These are phyloP conservation scores for Pseudogymnoascus pannorum DNA, from an alignment of 2,329 filamentous ascomycete species.

Conservation along the genomic window DNA sequence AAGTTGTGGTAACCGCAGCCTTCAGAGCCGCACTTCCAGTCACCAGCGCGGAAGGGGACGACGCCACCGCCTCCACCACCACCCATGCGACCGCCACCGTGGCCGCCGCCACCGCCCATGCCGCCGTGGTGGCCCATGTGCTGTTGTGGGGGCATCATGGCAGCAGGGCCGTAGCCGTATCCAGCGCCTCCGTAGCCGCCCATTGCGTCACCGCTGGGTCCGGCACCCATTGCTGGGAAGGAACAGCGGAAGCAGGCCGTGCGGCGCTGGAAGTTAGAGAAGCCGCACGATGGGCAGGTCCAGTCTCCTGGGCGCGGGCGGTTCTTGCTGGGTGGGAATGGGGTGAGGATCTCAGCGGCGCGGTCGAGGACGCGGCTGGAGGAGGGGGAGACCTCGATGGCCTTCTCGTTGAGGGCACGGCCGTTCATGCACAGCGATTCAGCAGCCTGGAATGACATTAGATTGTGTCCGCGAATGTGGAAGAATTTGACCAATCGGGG, in stretches of 20 bases:
- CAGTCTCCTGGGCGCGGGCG: constrained; percentile 93
- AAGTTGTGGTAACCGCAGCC: constrained; percentile 99
- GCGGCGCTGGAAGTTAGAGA: constrained; percentile 98
- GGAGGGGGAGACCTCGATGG: constrained; percentile 95
- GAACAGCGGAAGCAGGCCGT: constrained; percentile 99
- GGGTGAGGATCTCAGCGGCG: constrained; percentile 89
- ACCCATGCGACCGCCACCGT: constrained; percentile 53
- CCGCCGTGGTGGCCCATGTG: constrained; percentile 60
- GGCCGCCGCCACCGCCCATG: constrained; percentile 39
- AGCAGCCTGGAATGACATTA: constrained; percentile 59
- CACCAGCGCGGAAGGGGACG: constrained; percentile 94
- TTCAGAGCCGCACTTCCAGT: constrained; percentile 98
- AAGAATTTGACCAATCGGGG: constrained; percentile 26
- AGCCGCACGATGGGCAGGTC: constrained; percentile 97
- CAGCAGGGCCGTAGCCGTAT: constrained; percentile 65
- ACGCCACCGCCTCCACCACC: constrained; percentile 77
- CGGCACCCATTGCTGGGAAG: constrained; percentile 86
- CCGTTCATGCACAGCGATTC: constrained; percentile 99
- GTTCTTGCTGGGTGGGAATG: constrained; percentile 98
- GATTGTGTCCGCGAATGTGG: constrained; percentile 25
- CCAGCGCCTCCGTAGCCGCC: constrained; percentile 50
- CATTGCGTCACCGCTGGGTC: constrained; percentile 63
- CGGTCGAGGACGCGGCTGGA: constrained; percentile 95
- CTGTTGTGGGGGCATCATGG: constrained; percentile 72
- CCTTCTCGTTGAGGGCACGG: constrained; percentile 94